Base-by-base conservation (phyloP, 768 basidiomycete species). In the Mycena galericulata region DNA sequence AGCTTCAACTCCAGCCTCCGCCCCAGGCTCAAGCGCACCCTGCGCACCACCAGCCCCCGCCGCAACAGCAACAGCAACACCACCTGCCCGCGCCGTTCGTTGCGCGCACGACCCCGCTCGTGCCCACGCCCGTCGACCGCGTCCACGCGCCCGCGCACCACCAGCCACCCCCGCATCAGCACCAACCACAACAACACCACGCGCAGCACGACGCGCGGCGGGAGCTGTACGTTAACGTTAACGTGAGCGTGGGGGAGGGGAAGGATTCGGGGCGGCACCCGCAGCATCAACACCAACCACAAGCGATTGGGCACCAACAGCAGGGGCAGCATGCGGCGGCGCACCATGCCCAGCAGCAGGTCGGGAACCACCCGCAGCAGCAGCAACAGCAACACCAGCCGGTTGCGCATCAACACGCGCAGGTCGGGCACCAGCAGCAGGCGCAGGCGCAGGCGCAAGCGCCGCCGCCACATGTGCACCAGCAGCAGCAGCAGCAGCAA, bases 11-110 rank as follows among this genome's bases (percentile, higher is more conserved):
- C 9, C 76, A 77, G 45, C 69, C 22, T 26, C 69, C 72, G 34
- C 40, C 47, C 26, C 59, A 60, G 4, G n/a, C n/a, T n/a, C n/a
- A n/a, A n/a, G n/a, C n/a, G n/a, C n/a, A n/a, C n/a, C n/a, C n/a
- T n/a, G n/a, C n/a, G n/a, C 71, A 64, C 12, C 68, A 65, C n/a
- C 36, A 65, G 9, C 75, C 72, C 2, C 68, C 65, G 32, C 67
- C 61, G 27, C 65, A 56, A 10, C 76, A 76, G 11, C 74, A 73
- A 20, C 70, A 72, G 7, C 73, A 72, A 5, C 73, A 62, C 14
- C 72, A 65, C 40, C 29, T 14, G 27, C 34, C 46, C 29, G 34
- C 51, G 24, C 36, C 69, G 26, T 56, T 56, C 32, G 24, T 57
- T 8, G 38, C 66, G 53, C 66, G 66, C 45, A 61, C 66, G 38